Evolutionary conservation across 306 rosid genomes (phyloP).

Genomic region (Medicago ruthenica): DNA sequence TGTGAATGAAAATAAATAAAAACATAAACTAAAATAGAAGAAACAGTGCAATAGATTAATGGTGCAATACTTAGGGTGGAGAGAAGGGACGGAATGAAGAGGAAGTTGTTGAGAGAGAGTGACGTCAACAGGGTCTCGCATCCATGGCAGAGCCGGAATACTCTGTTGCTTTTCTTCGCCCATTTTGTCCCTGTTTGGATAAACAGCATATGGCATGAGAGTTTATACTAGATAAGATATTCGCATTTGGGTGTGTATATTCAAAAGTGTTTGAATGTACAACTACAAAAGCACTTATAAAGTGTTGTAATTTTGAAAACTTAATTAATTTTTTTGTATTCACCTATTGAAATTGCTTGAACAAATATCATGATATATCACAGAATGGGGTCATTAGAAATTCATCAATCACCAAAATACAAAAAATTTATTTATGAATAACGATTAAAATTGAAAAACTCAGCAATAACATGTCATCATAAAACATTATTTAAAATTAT

Average conservation of each 20-base stretch:
- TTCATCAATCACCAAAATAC: too few species aligned
- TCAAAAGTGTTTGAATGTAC: neutral
- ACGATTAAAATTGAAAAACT: too few species aligned
- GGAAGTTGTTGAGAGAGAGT: constrained; percentile 55
- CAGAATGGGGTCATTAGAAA: too few species aligned
- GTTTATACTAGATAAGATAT: neutral
- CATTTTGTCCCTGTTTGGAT: constrained; percentile 40
- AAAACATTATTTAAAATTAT: too few species aligned
- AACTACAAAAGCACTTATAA: too few species aligned
- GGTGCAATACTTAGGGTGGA: constrained; percentile 47
- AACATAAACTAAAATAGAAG: neutral
- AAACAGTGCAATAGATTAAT: neutral
- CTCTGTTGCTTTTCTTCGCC: constrained; percentile 54
- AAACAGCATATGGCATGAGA: neutral
- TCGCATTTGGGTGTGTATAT: neutral
- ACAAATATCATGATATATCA: too few species aligned
- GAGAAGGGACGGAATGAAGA: constrained; percentile 59
- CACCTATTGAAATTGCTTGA: too few species aligned
- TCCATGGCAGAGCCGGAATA: constrained; percentile 84
- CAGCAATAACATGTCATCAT: too few species aligned
- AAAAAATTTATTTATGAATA: too few species aligned
- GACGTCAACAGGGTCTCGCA: constrained; percentile 84
- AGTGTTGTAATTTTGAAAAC: too few species aligned
- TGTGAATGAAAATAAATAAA: neutral
- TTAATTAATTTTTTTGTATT: too few species aligned